These are phyloP conservation scores for Pleurotus djamor DNA, from an alignment of 768 basidiomycete species.

Conservation along the genomic window DNA sequence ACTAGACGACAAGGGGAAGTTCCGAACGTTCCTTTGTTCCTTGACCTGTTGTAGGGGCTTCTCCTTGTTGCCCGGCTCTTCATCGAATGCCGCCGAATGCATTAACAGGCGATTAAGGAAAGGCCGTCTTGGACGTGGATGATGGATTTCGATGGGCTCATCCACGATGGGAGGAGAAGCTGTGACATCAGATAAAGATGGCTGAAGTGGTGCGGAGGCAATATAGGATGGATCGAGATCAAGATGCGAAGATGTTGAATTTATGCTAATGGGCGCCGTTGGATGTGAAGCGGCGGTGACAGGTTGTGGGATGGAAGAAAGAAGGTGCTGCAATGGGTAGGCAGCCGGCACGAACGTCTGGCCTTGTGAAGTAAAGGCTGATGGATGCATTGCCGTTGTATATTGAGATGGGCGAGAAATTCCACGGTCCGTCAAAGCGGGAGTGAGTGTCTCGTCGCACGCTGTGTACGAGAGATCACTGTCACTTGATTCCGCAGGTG, in stretches of 20 bases:
- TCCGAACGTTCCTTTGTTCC: background rate
- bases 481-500: constrained; percentile 7
- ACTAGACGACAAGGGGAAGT: background rate
- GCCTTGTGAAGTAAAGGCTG: background rate
- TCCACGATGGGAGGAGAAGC: constrained; percentile 13
- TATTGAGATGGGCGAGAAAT: background rate
- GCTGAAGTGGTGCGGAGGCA: constrained; percentile 1
- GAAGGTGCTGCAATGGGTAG: background rate
- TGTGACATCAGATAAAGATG: background rate
- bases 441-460: background rate
- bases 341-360: background rate
- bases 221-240: constrained; percentile 5
- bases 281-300: constrained; percentile 6
- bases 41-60: background rate
- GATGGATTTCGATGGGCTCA: constrained; percentile 34
- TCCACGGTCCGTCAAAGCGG: background rate
- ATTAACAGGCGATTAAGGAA: constrained; percentile 44
- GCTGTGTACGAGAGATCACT: constrained; percentile 6
- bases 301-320: background rate
- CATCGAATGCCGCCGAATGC: constrained; percentile 36
- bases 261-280: background rate
- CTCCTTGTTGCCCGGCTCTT: constrained; percentile 15
- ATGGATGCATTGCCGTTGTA: background rate
- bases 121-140: constrained; percentile 42
- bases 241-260: constrained; percentile 3